Percentiles rank a stretch among this genome's conserved stretches.
Conservation (phyloP, 805 yeast genomes). For the Starmerella bombicola region DNA sequence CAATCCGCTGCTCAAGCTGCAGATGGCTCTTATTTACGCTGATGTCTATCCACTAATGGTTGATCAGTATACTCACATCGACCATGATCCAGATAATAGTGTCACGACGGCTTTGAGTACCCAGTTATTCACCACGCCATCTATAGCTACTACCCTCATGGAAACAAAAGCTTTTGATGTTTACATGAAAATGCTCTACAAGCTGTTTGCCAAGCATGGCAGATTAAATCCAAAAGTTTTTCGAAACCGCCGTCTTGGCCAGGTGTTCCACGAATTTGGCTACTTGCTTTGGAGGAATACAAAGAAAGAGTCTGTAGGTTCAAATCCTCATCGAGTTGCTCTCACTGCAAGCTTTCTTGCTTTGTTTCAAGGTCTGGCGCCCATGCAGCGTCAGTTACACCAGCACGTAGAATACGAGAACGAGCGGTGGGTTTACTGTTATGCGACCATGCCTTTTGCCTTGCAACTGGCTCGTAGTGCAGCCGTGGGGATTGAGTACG, state of each 20-base stretch:
- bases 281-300: conserved; percentile 62
- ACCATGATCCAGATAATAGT: conserved; percentile 80
- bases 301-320: conserved; percentile 37
- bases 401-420: conserved; percentile 87
- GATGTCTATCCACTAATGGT: conserved; percentile 68
- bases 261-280: conserved; percentile 65
- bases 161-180: conserved; percentile 52
- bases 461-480: conserved; percentile 36
- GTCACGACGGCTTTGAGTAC: conserved; percentile 61
- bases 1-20: conserved; percentile 40
- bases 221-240: conserved; percentile 37
- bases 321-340: conserved; percentile 37
- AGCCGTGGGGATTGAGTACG: conserved; percentile 26
- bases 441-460: conserved; percentile 55
- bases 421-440: conserved; percentile 64
- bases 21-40: conserved; percentile 67
- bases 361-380: conserved; percentile 67
- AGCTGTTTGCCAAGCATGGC: conserved; percentile 45
- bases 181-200: conserved; percentile 50
- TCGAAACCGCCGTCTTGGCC: conserved; percentile 65
- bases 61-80: conserved; percentile 56
- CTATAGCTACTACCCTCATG: conserved; percentile 52
- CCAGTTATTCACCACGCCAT: conserved; percentile 83
- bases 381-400: conserved; percentile 56
- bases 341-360: conserved; percentile 54